Base-by-base conservation (phyloP, 2,329 filamentous ascomycete species). In the Hypoxylon sp. region DNA sequence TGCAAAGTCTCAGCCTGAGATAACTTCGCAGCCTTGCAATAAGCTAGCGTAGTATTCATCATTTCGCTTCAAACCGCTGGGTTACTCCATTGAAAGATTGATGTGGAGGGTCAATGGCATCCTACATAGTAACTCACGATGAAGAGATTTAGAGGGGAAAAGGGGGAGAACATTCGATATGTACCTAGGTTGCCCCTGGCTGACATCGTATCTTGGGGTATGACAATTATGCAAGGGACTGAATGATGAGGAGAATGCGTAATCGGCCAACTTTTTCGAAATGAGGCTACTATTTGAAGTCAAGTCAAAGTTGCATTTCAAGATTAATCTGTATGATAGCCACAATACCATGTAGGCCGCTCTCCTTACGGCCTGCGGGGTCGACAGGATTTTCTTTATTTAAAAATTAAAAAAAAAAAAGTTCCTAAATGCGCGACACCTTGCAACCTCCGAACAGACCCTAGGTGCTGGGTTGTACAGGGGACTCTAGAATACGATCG, bases 191-290 rank as follows among this genome's bases (percentile, higher is more conserved):
- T 57, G 67, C 67, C 59, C 67, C 59, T 63, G 67, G 60, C 54
- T 63, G 55, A 59, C 66, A 64, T 64, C 55, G 66, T 68, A 63
- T 71, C 69, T 74, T 75, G 74, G 59, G 72, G 75, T 77, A 74
- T 74, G 74, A 77, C 75, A 74, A 70, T 72, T 11, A 75, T 77
- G 75, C 74, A 77, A 76, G 75, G 75, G 75, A 71, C 67, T 70
- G 69, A 58, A 63, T 26, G 59, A 59, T 50, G 58, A 71, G 54
- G 55, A 71, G 64, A 66, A 73, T 69, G 61, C 69, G 66, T 51
- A 68, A 70, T 69, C 71, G 67, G 61, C 69, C 60, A 63, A 35
- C 60, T 68, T 31, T 17, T 53, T 37, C 39, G 48, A 53, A 68
- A 59, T 64, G 66, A 71, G 70, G 69, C 69, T 71, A 46, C 59